Evolutionary conservation across 176 grass and related monocot species (phyloP).

Genomic region (Elaeis guineensis): DNA sequence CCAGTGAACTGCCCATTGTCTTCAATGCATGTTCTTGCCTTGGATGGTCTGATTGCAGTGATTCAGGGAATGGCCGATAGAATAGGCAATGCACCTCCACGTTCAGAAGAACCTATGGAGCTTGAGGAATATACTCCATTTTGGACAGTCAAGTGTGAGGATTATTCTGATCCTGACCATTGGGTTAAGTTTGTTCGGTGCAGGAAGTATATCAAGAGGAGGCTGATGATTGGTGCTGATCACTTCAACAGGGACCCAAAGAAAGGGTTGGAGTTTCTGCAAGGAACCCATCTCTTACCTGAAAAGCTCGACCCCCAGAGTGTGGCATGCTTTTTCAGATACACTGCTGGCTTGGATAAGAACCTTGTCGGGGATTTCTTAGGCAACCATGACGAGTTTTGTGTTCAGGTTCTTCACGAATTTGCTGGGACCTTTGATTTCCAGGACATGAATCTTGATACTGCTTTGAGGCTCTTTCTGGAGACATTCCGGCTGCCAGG

Average conservation of each 20-base stretch:
- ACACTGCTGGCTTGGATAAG: conserved; percentile 90
- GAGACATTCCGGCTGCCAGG: conserved; percentile 89
- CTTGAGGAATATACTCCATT: conserved; percentile 84
- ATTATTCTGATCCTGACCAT: conserved; percentile 69
- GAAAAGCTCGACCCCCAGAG: conserved; percentile 97
- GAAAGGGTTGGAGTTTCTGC: conserved; percentile 96
- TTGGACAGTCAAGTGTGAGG: conserved; percentile 83
- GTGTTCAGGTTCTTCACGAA: conserved; percentile 96
- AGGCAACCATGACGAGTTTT: conserved; percentile 98
- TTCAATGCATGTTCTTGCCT: conserved; percentile 80
- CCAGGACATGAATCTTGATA: conserved; percentile 83
- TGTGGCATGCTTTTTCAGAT: conserved; percentile 94
- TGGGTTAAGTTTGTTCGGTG: conserved; percentile 94
- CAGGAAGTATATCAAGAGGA: conserved; percentile 89
- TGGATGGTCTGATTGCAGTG: conserved; percentile 95
- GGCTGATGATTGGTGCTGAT: conserved; percentile 92
- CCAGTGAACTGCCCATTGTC: conserved; percentile 93
- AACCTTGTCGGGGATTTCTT: conserved; percentile 97
- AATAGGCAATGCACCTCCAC: conserved; percentile 47
- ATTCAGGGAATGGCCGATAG: conserved; percentile 83
- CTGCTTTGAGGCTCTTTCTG: conserved; percentile 85
- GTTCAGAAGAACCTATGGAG: conserved; percentile 56
- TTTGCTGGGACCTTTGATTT: conserved; percentile 97
- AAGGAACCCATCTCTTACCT: conserved; percentile 94
- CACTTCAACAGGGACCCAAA: conserved; percentile 98